Base-by-base conservation (phyloP, 306 rosid species). In the Clitoria ternatea region DNA sequence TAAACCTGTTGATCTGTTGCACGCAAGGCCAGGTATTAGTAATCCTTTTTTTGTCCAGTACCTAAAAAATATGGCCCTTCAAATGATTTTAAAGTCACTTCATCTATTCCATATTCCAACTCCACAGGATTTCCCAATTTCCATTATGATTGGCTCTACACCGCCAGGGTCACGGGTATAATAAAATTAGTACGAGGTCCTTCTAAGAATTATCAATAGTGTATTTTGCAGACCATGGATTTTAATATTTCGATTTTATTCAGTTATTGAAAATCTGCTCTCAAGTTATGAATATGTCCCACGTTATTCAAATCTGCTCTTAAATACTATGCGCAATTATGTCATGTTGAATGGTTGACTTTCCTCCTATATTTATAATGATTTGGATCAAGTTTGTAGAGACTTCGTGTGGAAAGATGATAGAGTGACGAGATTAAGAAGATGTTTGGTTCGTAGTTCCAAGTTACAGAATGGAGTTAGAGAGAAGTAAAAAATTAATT, bases 51-150 rank as follows among this genome's bases (percentile, higher is more conserved):
- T 27, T 26, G n/a, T n/a, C 40, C 40, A 56, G 17, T 61, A 13
- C 19, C 47, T 27, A 37, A 23, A 44, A 65, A 59, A 67, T 13
- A 10, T 47, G 77, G 64, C 73, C 77, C 70, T 56, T 63, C 66
- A 63, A 63, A 44, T 4, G 1, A 47, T 72, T 72, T 9, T 24
- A 42, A 49, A 49, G 77, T 45, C 37, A 59, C 77, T 20, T 42
- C 57, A 8, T 70, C 71, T n/a, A 3, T 43, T 12, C 59, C 45
- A 44, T 47, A 10, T 59, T 72, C 74, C 66, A 40, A 48, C 45
- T 43, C 37, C 66, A 64, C 15, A 2, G 7, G 27, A 35, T 0
- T 18, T 76, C 35, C 11, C 44, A 23, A 23, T 6, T 76, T 76
- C 18, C 13, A 45, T 13, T 49, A 9, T 6, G 1, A 27, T 43